phyloP scores from a whole-genome alignment of 495 filamentous ascomycete genomes.

The Elasticomyces elasticus region DNA sequence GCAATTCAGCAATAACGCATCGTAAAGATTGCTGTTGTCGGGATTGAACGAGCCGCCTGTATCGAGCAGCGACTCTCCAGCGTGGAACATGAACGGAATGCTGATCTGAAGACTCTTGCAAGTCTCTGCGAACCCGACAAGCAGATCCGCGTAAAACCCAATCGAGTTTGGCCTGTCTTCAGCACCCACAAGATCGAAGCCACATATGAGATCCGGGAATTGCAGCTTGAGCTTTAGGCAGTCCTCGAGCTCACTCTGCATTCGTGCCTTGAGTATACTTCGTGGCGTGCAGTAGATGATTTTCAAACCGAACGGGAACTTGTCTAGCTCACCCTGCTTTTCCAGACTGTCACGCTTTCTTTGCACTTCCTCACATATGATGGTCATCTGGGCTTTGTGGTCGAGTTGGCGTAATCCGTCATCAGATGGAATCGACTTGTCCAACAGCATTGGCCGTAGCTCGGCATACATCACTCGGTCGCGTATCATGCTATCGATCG shows the following conservation, averaged over 20 bases:
- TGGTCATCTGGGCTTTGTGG: constrained; percentile 28
- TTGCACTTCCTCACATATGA: constrained; percentile 27
- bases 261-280: constrained; percentile 26
- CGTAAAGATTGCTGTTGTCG: constrained; percentile 33
- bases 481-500: constrained; percentile 33
- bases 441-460: constrained; percentile 33
- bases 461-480: constrained; percentile 34
- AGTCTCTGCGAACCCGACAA: constrained; percentile 26
- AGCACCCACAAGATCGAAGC: constrained; percentile 36
- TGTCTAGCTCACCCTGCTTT: constrained; percentile 14
- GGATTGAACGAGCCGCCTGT: constrained; percentile 31
- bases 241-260: constrained; percentile 31
- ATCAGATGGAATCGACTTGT: constrained; percentile 30
- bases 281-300: constrained; percentile 35
- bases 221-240: constrained; percentile 38
- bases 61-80: constrained; percentile 34
- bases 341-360: constrained; percentile 25
- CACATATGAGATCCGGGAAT: constrained; percentile 35
- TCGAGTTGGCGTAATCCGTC: constrained; percentile 22
- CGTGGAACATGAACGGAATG: constrained; percentile 36
- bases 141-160: constrained; percentile 29
- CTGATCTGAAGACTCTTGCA: constrained; percentile 26
- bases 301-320: constrained; percentile 34
- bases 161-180: constrained; percentile 33
- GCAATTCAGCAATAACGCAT: constrained; percentile 26